Conservation (phyloP, 2,329 filamentous ascomycete genomes). For the Truncatella angustata region DNA sequence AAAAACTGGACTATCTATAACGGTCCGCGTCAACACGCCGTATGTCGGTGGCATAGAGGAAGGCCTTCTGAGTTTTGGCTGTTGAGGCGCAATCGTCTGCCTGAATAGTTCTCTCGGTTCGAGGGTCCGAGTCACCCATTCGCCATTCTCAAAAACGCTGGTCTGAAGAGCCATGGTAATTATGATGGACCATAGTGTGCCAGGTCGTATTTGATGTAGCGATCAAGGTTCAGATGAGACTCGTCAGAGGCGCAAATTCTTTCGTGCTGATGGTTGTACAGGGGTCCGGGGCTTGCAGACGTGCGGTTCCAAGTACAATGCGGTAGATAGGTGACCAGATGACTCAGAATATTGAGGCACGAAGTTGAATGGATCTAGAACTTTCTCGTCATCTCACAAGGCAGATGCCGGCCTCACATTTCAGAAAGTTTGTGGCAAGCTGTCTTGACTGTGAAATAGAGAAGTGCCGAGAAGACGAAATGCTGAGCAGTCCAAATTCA, state of each 20-base stretch:
- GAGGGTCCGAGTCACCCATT: conserved; percentile 56
- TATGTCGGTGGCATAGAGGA: conserved; percentile 48
- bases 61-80: conserved; percentile 26
- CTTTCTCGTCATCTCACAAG: background rate
- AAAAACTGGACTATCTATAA: conserved; percentile 72
- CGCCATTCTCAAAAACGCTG: conserved; percentile 50
- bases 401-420: background rate
- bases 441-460: background rate
- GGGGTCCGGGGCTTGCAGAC: too few species aligned
- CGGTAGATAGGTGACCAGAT: background rate
- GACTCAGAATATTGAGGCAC: background rate
- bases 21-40: conserved; percentile 75
- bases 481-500: background rate
- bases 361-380: too few species aligned
- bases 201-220: background rate
- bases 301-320: too few species aligned
- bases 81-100: conserved; percentile 31
- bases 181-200: conserved; percentile 3
- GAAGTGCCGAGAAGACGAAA: background rate
- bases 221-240: background rate
- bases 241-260: background rate
- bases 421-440: background rate
- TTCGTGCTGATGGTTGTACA: conserved; percentile 19
- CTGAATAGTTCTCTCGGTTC: conserved; percentile 33
- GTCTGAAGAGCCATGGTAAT: conserved; percentile 50